These are phyloP conservation scores for Cornus florida DNA, from an alignment of 148 eudicot genomes.

Conservation along the genomic window DNA sequence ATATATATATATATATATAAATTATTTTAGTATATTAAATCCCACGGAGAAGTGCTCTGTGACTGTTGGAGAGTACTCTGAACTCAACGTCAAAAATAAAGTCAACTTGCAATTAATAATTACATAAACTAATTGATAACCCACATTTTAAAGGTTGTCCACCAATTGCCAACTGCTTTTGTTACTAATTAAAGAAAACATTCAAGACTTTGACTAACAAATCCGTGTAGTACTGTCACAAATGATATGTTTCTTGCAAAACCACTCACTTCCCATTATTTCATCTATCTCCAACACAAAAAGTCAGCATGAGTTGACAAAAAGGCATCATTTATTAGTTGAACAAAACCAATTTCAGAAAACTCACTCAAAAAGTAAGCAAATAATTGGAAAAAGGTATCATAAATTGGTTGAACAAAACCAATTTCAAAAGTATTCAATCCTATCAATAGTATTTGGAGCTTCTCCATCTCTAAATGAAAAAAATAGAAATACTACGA, in stretches of 20 bases:
- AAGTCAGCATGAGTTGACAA: not conserved
- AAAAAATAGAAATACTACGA: no score
- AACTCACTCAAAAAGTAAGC: not conserved
- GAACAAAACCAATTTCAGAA: not conserved
- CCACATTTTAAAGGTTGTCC: not conserved
- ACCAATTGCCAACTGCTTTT: not conserved
- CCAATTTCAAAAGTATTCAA: not conserved
- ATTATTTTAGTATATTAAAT: no score
- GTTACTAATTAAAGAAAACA: not conserved
- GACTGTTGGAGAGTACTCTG: not conserved
- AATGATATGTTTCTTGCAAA: not conserved
- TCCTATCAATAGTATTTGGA: no score
- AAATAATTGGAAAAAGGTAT: not conserved
- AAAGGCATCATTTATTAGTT: not conserved
- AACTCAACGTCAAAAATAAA: not conserved
- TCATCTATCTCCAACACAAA: not conserved
- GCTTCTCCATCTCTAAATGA: no score
- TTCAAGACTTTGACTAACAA: not conserved
- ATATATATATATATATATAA: no score
- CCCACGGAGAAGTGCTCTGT: not conserved
- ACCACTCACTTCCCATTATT: not conserved
- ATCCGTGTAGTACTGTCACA: not conserved
- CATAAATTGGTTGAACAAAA: no score
- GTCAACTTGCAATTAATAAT: not conserved
- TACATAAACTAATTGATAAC: not conserved